Base-by-base conservation (phyloP, 352 stramenopile species). In the Phytophthora megakarya region DNA sequence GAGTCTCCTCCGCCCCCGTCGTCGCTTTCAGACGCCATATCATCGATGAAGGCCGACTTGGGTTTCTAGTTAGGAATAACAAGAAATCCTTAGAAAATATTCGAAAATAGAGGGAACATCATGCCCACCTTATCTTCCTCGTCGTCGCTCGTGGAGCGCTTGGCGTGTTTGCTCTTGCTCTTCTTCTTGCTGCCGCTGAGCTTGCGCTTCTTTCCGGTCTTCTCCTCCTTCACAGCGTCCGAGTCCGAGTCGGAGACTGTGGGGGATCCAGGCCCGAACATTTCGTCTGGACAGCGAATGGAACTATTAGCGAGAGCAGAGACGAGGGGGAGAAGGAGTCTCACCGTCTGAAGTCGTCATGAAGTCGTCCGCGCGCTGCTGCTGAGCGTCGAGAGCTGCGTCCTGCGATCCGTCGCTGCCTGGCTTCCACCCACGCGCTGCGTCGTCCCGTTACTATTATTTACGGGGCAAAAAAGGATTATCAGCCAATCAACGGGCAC, bases 41-140 rank as follows among this genome's bases (percentile, higher is more conserved):
- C 88, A n/a, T 96, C 86, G 47, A 96, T 93, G 37, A 95, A 95
- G 7, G 83, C 76, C 9, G 84, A 92, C 53, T 93, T 95, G 45
- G 78, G 62, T 23, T 86, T 86, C 84, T 93, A 42, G 23, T 65
- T 12, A 53, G 46, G 33, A 54, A 47, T 44, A 53, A 8, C 33
- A 21, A 35, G 51, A 38, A 40, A 12, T 51, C 13, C 13, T 32
- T 32, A 68, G 16, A 10, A 35, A 46, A 18, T 46, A 64, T 58
- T 42, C 33, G 39, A 43, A 46, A 21, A 48, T 5, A 55, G 19
- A 49, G 48, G 47, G 13, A 32, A 5, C 12, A 45, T 45, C 6
- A 30, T 23, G 10, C 43, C 19, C 22, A 88, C 80, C 78, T 89
- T 85, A 9, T 90, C 84, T 16, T 84, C 77, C 25, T 84, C 82